A percentile compares a stretch with the other conserved stretches of the same genome.
phyloP scores from a whole-genome alignment of 495 filamentous ascomycete species.

The Parmelia sp. region DNA sequence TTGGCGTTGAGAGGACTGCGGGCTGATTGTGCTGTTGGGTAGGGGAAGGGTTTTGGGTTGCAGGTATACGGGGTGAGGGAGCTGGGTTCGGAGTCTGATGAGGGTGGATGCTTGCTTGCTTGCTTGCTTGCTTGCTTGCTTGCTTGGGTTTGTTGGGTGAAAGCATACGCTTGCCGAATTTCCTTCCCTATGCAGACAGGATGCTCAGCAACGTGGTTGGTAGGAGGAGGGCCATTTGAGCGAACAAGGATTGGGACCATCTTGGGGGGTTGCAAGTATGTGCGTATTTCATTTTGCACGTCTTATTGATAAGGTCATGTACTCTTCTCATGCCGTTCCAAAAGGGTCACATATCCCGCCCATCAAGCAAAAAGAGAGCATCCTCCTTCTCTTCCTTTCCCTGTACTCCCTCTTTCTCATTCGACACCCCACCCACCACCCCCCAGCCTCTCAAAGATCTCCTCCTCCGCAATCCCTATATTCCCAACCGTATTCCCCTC shows the following conservation, averaged over 20 bases:
- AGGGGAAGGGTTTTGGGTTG: background rate
- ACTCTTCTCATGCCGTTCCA: background rate
- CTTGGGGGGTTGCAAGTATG: no score
- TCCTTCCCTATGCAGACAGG: no score
- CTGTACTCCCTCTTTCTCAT: background rate
- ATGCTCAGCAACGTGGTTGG: no score
- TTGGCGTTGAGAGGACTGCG: background rate
- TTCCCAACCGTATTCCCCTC: constrained; percentile 45
- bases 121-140: background rate
- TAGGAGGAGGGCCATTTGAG: no score
- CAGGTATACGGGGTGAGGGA: background rate
- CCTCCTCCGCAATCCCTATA: constrained; percentile 34
- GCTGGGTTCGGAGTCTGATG: background rate
- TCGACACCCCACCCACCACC: constrained; percentile 31
- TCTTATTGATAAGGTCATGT: background rate
- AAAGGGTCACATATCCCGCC: background rate
- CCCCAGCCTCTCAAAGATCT: constrained; percentile 42
- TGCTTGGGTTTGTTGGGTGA: background rate
- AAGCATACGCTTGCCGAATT: no score
- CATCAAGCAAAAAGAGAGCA: background rate
- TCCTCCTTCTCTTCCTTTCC: background rate
- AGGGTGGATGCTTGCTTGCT: no score
- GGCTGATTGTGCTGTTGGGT: background rate
- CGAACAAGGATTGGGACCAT: no score
- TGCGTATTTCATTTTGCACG: no score